A percentile compares a stretch with the other conserved stretches of the same genome.
Conservation (phyloP, 2,329 filamentous ascomycete genomes). For the Diaporthe sp. region DNA sequence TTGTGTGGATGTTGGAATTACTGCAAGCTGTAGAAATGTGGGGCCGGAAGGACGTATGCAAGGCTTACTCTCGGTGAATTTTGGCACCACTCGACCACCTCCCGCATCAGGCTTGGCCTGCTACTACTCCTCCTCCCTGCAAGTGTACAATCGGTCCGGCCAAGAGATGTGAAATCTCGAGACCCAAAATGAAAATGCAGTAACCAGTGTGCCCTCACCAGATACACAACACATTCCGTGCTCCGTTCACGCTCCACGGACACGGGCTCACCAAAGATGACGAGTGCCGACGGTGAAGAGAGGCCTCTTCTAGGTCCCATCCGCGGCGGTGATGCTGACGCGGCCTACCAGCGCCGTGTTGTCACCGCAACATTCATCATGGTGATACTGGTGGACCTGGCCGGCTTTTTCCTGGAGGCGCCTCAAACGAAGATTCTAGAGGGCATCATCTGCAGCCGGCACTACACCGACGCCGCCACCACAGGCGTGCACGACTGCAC, state of each 20-base stretch:
- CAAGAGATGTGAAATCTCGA: background rate
- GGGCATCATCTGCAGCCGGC: slow-evolving; percentile 22
- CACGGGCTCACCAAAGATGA: background rate
- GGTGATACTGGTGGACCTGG: slow-evolving; percentile 18
- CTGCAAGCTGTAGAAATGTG: background rate
- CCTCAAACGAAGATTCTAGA: slow-evolving; percentile 21
- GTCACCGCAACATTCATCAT: slow-evolving; percentile 13
- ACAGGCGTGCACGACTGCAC: background rate
- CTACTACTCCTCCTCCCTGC: background rate
- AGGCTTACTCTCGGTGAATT: background rate
- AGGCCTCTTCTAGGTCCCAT: slow-evolving; percentile 5
- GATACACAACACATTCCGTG: background rate
- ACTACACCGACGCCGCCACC: background rate
- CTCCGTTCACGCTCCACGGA: background rate
- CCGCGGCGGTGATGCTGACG: background rate
- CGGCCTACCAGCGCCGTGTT: slow-evolving; percentile 20
- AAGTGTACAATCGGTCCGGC: background rate
- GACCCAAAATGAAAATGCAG: background rate
- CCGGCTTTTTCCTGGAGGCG: slow-evolving; percentile 25
- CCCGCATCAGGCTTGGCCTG: slow-evolving; percentile 7
- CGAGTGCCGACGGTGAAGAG: background rate
- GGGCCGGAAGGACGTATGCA: background rate
- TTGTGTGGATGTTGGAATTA: background rate
- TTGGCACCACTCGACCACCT: background rate
- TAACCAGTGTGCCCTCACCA: background rate